These are phyloP conservation scores for Canna indica DNA, from an alignment of 176 grass and related monocot genomes.

Conservation along the genomic window DNA sequence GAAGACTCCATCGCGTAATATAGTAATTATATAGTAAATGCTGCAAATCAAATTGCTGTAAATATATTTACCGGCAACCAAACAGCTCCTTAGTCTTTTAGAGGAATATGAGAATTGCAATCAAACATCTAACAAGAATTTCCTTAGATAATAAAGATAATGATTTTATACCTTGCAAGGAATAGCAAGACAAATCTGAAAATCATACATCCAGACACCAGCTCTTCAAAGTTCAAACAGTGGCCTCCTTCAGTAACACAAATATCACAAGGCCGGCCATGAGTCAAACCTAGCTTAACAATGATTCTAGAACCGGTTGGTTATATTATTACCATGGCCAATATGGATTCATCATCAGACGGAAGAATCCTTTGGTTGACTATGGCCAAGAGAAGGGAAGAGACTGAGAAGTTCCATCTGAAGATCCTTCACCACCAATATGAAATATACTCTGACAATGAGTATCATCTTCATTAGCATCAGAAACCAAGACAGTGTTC, in stretches of 20 bases:
- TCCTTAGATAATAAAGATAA: too few relatives aligned
- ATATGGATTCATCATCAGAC: not conserved
- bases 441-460: constrained; percentile 49
- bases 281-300: not conserved
- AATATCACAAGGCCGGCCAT: not conserved
- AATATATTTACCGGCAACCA: too few relatives aligned
- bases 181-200: too few relatives aligned
- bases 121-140: too few relatives aligned
- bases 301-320: not conserved
- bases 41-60: too few relatives aligned
- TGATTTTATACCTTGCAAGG: too few relatives aligned
- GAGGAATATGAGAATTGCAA: too few relatives aligned
- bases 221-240: not conserved
- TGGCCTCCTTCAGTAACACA: not conserved
- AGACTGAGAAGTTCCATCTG: constrained; percentile 31
- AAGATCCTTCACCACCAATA: constrained; percentile 37
- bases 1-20: too few relatives aligned
- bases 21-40: too few relatives aligned
- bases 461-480: constrained; percentile 26
- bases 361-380: not conserved
- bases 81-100: too few relatives aligned
- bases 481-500: constrained; percentile 28
- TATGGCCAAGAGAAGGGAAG: constrained; percentile 58
- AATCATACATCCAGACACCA: too few relatives aligned
- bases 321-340: not conserved